Base-by-base conservation (phyloP, 148 eudicot genomes). In the Arbutus unedo region DNA sequence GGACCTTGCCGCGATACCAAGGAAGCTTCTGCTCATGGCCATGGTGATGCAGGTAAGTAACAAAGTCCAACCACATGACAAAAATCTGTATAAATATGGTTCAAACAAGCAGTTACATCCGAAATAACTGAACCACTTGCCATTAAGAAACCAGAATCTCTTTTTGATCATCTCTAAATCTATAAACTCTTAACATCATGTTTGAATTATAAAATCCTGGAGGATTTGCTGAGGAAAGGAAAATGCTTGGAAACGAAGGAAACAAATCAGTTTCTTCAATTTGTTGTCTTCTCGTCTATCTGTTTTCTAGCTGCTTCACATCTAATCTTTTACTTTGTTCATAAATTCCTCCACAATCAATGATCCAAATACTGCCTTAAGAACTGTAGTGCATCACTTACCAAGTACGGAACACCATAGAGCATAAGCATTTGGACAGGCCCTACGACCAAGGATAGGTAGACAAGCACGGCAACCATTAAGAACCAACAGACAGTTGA, bases 1-100 rank as follows among this genome's bases (percentile, higher is more conserved):
- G 44, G 76, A 90, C 92, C 92, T 90, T 84, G 51, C 92, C 91
- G 5, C 92, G 92, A 81, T 90, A 90, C 92, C 92, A 88, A 49
- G 92, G 92, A 71, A 90, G 88, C 86, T 90, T 88, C 60, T 89
- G 76, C 23, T 90, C 91, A 49, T 90, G 78, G 55, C 91, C 92
- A 71, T 88, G 90, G 70, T 90, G 93, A 82, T 90, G 91, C 83
- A 90, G 67, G 81, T 90, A 90, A 5, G 93, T 90, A 21, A 90
- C 93, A 2, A 71, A 64, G 78, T 88, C 90, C 79, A 90, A 50
- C 93, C 91, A 90, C 84, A 85, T 67, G 2, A 90, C 90, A 60
- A 88, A 90, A 78, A 90, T 80, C 93, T 90, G 86, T 4, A 54
- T 57, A 79, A 3, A 10, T 4, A 51, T 50, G 62, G 55, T 66